phyloP scores from a whole-genome alignment of 495 filamentous ascomycete species.

The Penicillium malachiteum region DNA sequence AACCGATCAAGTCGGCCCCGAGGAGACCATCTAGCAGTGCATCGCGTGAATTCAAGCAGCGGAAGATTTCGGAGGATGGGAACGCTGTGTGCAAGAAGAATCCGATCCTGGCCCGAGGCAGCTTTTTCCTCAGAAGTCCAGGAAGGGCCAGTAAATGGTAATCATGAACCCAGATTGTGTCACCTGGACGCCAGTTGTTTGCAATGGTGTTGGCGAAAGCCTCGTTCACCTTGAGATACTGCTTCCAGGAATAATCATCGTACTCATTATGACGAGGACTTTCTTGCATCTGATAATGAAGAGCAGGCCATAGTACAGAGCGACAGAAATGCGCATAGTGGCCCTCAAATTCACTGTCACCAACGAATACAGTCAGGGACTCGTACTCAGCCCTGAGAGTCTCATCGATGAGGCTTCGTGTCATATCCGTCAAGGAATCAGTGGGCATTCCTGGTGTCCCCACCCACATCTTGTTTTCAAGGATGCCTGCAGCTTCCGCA shows the following conservation, averaged over 20 bases:
- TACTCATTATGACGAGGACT: slow-evolving; percentile 93
- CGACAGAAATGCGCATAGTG: slow-evolving; percentile 91
- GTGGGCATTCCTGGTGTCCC: slow-evolving; percentile 89
- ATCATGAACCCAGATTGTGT: slow-evolving; percentile 88
- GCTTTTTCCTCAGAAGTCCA: slow-evolving; percentile 70
- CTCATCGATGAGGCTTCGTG: slow-evolving; percentile 73
- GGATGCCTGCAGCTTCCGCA: slow-evolving; percentile 55
- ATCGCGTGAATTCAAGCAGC: slow-evolving; percentile 75
- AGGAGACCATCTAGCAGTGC: slow-evolving; percentile 82
- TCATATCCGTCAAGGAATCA: slow-evolving; percentile 66
- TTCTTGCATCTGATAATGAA: slow-evolving; percentile 93
- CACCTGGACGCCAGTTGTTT: slow-evolving; percentile 79
- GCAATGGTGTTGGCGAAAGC: slow-evolving; percentile 83
- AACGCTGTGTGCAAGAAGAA: slow-evolving; percentile 92
- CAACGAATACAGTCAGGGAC: slow-evolving; percentile 74
- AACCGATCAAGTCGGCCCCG: slow-evolving; percentile 83
- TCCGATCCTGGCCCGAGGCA: slow-evolving; percentile 82
- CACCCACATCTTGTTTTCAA: slow-evolving; percentile 72
- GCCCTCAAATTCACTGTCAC: slow-evolving; percentile 81
- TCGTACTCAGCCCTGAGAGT: slow-evolving; percentile 72
- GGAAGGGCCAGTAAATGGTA: slow-evolving; percentile 86
- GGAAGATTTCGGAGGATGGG: slow-evolving; percentile 87
- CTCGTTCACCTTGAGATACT: slow-evolving; percentile 82
- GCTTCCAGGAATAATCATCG: slow-evolving; percentile 90
- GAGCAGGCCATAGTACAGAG: slow-evolving; percentile 78